Evolutionary conservation across 2,329 filamentous ascomycete genomes (phyloP).

Genomic region (Davidsoniella virescens): DNA sequence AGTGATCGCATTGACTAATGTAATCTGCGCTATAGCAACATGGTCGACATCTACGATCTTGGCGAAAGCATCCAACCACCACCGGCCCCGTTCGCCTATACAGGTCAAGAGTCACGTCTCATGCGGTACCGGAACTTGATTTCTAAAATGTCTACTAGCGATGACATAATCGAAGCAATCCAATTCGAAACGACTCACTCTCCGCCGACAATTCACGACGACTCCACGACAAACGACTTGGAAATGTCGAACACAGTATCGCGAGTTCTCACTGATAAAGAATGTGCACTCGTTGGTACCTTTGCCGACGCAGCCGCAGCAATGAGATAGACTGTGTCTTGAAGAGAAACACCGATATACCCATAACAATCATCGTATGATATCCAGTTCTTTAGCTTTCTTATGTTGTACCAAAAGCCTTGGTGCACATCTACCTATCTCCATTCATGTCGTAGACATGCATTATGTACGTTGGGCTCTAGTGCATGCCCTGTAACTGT

Average conservation of each 20-base stretch:
- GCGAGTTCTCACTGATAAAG: constrained; percentile 23
- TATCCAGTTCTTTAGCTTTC: too few relatives aligned
- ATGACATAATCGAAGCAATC: constrained; percentile 26
- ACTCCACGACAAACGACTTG: constrained; percentile 20
- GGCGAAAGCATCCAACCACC: constrained; percentile 28
- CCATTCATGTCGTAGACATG: too few relatives aligned
- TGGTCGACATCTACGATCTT: constrained; percentile 51
- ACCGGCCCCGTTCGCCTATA: constrained; percentile 28
- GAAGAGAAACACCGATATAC: neutral
- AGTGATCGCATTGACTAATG: constrained; percentile 12
- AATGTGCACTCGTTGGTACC: constrained; percentile 38
- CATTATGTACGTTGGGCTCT: too few relatives aligned
- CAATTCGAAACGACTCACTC: constrained; percentile 27
- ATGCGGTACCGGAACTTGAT: constrained; percentile 46
- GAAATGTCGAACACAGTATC: too few relatives aligned
- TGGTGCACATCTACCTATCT: too few relatives aligned
- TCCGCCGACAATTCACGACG: constrained; percentile 24
- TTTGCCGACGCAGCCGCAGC: constrained; percentile 43
- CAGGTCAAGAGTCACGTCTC: constrained; percentile 38
- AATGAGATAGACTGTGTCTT: constrained; percentile 19
- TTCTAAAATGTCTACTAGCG: constrained; percentile 36
- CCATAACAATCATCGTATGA: too few relatives aligned
- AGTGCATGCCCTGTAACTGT: too few relatives aligned
- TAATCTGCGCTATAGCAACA: constrained; percentile 30
- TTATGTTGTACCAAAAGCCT: too few relatives aligned